phyloP scores from a whole-genome alignment of 257 asterid species.

The Lithospermum erythrorhizon region DNA sequence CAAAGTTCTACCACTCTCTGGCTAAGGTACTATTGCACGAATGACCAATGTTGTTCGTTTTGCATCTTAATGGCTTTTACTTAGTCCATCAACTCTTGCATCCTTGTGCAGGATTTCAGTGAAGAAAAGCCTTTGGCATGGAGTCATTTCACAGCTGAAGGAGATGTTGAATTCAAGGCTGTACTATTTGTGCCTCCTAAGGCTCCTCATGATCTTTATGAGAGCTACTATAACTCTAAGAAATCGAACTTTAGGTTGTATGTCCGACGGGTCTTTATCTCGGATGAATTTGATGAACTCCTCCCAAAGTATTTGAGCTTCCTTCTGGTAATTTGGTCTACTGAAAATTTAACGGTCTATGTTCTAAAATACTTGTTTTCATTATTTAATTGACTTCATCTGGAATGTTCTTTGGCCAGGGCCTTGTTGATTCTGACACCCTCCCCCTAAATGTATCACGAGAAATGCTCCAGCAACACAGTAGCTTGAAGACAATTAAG shows the following conservation, averaged over 20 bases:
- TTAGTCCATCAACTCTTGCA: conserved; percentile 1
- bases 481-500: conserved; percentile 91
- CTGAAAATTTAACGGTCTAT: neutral
- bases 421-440: conserved; percentile 97
- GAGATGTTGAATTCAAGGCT: conserved; percentile 94
- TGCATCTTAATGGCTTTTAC: neutral
- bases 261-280: conserved; percentile 81
- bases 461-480: conserved; percentile 97
- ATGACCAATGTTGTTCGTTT: neutral
- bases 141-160: conserved; percentile 95
- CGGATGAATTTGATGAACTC: conserved; percentile 90
- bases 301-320: conserved; percentile 88
- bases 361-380: neutral
- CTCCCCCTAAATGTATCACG: conserved; percentile 89
- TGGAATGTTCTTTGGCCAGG: conserved; percentile 30
- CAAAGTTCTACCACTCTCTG: conserved; percentile 70
- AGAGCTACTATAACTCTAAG: conserved; percentile 75
- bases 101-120: conserved; percentile 49
- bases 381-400: neutral
- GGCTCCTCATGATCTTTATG: conserved; percentile 90
- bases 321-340: conserved; percentile 46
- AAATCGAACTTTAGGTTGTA: conserved; percentile 74
- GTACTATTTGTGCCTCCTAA: conserved; percentile 80
- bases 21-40: conserved; percentile 53
- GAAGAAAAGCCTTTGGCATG: conserved; percentile 80